Evolutionary conservation across 2,329 filamentous ascomycete species (phyloP), one percentile per base, ranked within the genome.

Genomic region (Aureobasidium sp.): DNA sequence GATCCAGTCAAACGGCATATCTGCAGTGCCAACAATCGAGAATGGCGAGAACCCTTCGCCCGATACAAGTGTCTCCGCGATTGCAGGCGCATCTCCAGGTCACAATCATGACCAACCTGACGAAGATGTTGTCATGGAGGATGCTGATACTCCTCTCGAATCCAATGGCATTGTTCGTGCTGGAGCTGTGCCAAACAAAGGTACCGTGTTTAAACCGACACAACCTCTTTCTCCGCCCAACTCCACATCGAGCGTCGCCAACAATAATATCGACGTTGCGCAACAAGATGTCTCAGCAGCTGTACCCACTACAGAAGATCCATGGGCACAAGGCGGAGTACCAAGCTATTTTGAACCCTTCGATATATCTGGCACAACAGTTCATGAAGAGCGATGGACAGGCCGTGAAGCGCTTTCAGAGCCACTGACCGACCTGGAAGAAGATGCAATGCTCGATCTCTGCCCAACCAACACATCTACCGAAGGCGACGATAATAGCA

Each of bases 261-360:
- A 70, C 56, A 70, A 66, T n/a, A 68, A 68, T 21, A 29, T 42
- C 17, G 8, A 47, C 10, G 37, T 47, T 17, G 40, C 40, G 11
- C 19, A 53, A 24, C 10, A 50, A 29, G 30, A 45, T 6, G 4
- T 42, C n/a, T 16, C 50, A 12, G n/a, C 37, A 8, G 16, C 3
- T 68, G 70, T 50, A 68, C 70, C 19, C 62, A 6, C 8, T 11
- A 7, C 44, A 4, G 14, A 55, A 14, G 53, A 55, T 10, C 53
- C 53, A 37, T 11, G 73, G 39, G 79, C 79, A 2, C 77, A 85
- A 44, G 91, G 91, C 55, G 91, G 91, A 29, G 75, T 95, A 11
- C 82, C 88, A 6, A 96, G 90, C 89, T 95, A 95, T 68, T 79
- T 95, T 55, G 80, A 87, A 63, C 78, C 81, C 7, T 94, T 94